phyloP scores from a whole-genome alignment of 352 stramenopile species.

The Blastocystis sp. region DNA sequence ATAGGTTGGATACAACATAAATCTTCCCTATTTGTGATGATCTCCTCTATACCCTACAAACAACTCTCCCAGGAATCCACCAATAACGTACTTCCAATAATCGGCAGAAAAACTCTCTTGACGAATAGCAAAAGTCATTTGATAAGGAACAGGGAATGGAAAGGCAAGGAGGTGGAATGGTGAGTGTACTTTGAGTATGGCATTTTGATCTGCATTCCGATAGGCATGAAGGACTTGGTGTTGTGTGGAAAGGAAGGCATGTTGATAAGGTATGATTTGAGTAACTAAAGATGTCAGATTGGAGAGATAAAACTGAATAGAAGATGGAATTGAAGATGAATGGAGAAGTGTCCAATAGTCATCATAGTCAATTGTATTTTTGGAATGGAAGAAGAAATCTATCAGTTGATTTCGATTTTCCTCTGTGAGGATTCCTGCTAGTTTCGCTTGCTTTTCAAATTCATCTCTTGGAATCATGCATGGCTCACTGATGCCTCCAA shows the following conservation, averaged over 20 bases:
- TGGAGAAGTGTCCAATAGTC: neutral
- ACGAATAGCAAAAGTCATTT: neutral
- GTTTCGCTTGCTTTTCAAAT: neutral
- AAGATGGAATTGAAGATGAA: neutral
- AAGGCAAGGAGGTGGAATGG: constrained; percentile 30
- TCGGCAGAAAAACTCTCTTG: neutral
- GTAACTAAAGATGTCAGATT: neutral
- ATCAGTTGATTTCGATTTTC: neutral
- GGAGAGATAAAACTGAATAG: neutral
- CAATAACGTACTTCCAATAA: constrained; percentile 40
- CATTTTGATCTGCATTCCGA: neutral
- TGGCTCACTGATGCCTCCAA: neutral
- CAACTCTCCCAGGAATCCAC: constrained; percentile 12
- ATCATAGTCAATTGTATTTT: neutral
- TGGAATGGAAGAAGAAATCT: constrained; percentile 26
- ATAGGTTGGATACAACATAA: constrained; percentile 61
- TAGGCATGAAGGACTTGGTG: neutral
- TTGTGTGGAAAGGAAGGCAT: neutral
- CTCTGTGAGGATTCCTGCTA: neutral
- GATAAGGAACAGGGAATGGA: constrained; percentile 1
- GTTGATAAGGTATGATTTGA: neutral
- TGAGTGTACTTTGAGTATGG: neutral
- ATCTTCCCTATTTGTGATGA: constrained; percentile 1
- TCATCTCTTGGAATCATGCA: neutral
- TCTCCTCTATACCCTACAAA: neutral